phyloP scores from a whole-genome alignment of 192 early-diverging fungal genomes.

The Gaertneriomyces sp. region DNA sequence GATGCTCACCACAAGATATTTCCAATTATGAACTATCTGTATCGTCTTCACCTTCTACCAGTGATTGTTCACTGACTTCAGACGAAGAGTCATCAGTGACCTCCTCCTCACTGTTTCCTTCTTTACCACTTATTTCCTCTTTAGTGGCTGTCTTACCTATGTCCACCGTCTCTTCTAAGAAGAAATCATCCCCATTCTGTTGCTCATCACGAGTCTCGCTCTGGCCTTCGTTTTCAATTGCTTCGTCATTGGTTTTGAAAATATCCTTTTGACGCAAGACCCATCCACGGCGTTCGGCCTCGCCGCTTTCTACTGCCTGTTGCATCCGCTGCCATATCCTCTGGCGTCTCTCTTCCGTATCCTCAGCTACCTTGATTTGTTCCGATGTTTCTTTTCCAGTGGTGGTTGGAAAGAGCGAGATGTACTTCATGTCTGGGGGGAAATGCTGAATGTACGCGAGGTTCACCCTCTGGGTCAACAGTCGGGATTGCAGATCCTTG shows the following conservation, averaged over 20 bases:
- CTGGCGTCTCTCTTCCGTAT: slow-evolving; percentile 15
- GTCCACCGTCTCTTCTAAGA: slow-evolving; percentile 7
- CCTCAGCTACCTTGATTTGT: neutral
- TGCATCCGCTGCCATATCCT: slow-evolving; percentile 19
- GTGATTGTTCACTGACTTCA: too few species aligned
- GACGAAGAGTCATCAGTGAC: too few species aligned
- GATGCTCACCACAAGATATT: too few species aligned
- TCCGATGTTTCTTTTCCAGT: neutral
- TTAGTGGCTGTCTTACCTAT: too few species aligned
- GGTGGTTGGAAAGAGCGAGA: slow-evolving; percentile 36
- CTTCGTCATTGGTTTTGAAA: neutral
- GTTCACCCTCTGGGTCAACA: slow-evolving; percentile 11
- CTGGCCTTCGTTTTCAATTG: neutral
- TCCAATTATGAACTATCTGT: too few species aligned
- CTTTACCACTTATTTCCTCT: too few species aligned
- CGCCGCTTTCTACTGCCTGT: slow-evolving; percentile 4
- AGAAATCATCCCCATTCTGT: slow-evolving; percentile 27
- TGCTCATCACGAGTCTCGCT: slow-evolving; percentile 9
- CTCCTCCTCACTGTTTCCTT: too few species aligned
- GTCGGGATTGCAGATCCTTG: neutral
- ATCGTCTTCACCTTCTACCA: too few species aligned
- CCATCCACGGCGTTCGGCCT: slow-evolving; percentile 3
- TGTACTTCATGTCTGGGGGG: slow-evolving; percentile 45
- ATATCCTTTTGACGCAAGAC: slow-evolving; percentile 23
- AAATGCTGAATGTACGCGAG: slow-evolving; percentile 34